Evolutionary conservation across 768 basidiomycete genomes (phyloP).

Genomic region (Xerocomellus intermedius): DNA sequence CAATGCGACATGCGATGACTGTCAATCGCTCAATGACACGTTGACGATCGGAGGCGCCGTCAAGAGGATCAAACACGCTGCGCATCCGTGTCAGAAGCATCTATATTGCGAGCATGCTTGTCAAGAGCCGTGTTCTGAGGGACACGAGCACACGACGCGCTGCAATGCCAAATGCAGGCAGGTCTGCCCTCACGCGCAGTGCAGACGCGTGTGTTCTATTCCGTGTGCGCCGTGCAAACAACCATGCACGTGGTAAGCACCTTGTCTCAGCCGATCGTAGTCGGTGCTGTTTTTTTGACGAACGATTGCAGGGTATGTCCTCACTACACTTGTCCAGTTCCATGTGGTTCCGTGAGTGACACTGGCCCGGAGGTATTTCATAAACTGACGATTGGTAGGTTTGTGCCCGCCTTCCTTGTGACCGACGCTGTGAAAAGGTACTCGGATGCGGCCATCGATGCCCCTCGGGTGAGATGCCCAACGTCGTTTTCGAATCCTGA

Average conservation of each 20-base stretch:
- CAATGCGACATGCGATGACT: constrained; percentile 45
- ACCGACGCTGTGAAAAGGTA: constrained; percentile 46
- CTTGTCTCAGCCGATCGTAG: background rate
- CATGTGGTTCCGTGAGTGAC: constrained; percentile 63
- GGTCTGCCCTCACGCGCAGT: constrained; percentile 51
- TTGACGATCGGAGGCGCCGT: constrained; percentile 2
- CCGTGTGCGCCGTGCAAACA: constrained; percentile 65
- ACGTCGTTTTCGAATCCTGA: background rate
- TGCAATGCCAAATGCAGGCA: constrained; percentile 54
- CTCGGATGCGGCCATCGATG: constrained; percentile 64
- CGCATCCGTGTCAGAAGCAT: constrained; percentile 49
- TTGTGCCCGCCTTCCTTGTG: constrained; percentile 65
- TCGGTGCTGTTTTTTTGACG: constrained; percentile 1
- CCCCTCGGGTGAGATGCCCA: constrained; percentile 51
- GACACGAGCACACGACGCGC: constrained; percentile 46
- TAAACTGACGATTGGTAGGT: constrained; percentile 37
- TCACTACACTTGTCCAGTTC: constrained; percentile 55
- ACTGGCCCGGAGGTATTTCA: background rate
- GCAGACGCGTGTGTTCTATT: constrained; percentile 45
- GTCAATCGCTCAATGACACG: constrained; percentile 34
- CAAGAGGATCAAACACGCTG: constrained; percentile 36
- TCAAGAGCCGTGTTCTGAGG: constrained; percentile 43
- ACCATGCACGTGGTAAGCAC: constrained; percentile 51
- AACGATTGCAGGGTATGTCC: constrained; percentile 44
- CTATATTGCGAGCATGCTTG: constrained; percentile 62